A percentile compares a stretch with the other conserved stretches of the same genome.
These are phyloP conservation scores for Dicorynia guianensis DNA, from an alignment of 306 rosid species.

Conservation along the genomic window DNA sequence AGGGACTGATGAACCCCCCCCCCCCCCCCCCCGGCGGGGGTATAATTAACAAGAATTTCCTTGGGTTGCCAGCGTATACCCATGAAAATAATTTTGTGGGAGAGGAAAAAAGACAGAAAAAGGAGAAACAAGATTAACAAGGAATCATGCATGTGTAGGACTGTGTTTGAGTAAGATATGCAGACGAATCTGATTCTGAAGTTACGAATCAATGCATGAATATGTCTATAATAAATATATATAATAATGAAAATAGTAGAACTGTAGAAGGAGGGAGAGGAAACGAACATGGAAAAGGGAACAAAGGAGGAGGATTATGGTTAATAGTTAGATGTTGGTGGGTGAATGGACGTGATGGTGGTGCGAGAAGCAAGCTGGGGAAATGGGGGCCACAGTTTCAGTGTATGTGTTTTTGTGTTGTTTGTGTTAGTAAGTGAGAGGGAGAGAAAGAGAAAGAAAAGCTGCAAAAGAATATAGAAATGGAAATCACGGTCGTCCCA, in stretches of 20 bases:
- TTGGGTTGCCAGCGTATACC: background rate
- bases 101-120: background rate
- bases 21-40: no score
- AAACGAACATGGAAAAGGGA: constrained; percentile 40
- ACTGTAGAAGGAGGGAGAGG: constrained; percentile 12
- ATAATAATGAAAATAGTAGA: constrained; percentile 3
- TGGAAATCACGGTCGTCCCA: constrained; percentile 68
- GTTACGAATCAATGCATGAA: background rate
- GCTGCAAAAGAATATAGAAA: constrained; percentile 70
- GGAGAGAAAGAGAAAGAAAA: constrained; percentile 37
- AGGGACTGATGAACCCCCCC: no score
- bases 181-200: constrained; percentile 35
- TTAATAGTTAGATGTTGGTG: constrained; percentile 24
- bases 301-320: constrained; percentile 41
- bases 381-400: constrained; percentile 46
- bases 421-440: background rate
- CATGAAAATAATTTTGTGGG: background rate
- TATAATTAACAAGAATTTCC: no score
- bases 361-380: constrained; percentile 47
- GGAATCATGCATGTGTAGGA: constrained; percentile 15
- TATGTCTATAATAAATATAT: background rate
- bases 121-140: no score
- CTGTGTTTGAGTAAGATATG: constrained; percentile 21
- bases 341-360: constrained; percentile 31
- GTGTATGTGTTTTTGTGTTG: background rate